Evolutionary conservation across 208 protist species (phyloP).

Genomic region (Leishmania major): DNA sequence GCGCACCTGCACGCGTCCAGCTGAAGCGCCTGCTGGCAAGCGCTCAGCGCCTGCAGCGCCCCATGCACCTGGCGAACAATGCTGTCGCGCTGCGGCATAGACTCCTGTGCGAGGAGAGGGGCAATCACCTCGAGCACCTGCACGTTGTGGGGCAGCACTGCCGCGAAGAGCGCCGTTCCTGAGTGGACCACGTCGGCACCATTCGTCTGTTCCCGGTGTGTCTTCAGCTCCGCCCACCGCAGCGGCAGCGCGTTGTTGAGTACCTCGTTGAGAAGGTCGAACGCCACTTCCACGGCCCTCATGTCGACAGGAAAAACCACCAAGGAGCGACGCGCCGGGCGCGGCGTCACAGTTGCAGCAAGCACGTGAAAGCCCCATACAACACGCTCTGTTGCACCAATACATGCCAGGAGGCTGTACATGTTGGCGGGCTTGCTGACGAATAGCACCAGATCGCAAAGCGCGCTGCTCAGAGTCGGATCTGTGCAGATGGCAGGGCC

Average conservation of each 20-base stretch:
- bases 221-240: slow-evolving; percentile 46
- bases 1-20: slow-evolving; percentile 20
- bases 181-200: slow-evolving; percentile 32
- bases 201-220: slow-evolving; percentile 19
- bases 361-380: slow-evolving; percentile 14
- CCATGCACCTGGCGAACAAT: slow-evolving; percentile 11
- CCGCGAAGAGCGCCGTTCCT: slow-evolving; percentile 27
- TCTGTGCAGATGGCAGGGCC: not conserved
- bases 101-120: slow-evolving; percentile 45
- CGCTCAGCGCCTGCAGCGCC: slow-evolving; percentile 22
- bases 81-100: slow-evolving; percentile 28
- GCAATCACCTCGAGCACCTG: slow-evolving; percentile 34
- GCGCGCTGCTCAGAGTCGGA: not conserved
- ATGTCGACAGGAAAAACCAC: not conserved
- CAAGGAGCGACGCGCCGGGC: not conserved
- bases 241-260: slow-evolving; percentile 63
- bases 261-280: slow-evolving; percentile 8
- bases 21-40: slow-evolving; percentile 12
- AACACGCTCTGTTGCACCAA: not conserved
- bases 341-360: not conserved
- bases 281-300: slow-evolving; percentile 2
- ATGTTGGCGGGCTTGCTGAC: slow-evolving; percentile 1
- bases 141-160: slow-evolving; percentile 21
- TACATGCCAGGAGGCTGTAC: slow-evolving; percentile 1
- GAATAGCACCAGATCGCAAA: not conserved